Evolutionary conservation across 176 grass and related monocot genomes (phyloP).

Genomic region (Carex pumila): DNA sequence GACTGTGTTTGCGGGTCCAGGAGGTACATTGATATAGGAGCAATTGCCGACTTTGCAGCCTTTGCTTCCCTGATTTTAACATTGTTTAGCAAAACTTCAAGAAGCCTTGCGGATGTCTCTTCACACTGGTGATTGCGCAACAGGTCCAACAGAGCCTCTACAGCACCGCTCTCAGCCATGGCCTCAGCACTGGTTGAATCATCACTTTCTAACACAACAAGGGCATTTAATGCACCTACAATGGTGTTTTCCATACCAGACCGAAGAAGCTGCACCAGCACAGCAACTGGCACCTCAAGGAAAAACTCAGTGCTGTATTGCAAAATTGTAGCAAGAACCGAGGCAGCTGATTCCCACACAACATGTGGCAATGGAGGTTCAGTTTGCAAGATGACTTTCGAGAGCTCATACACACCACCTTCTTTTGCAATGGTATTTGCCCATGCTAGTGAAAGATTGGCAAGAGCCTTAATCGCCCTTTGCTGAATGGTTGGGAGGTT

Average conservation of each 20-base stretch:
- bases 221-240: constrained; percentile 89
- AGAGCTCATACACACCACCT: constrained; percentile 93
- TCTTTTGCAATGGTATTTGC: constrained; percentile 99
- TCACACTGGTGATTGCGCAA: constrained; percentile 93
- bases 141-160: constrained; percentile 88
- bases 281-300: constrained; percentile 94
- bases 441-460: constrained; percentile 84
- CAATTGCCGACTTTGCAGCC: constrained; percentile 94
- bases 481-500: constrained; percentile 82
- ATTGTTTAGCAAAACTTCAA: constrained; percentile 94
- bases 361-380: constrained; percentile 93
- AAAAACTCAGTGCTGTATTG: constrained; percentile 99
- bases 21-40: constrained; percentile 99
- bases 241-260: constrained; percentile 90
- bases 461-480: constrained; percentile 94
- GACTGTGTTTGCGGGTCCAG: constrained; percentile 96
- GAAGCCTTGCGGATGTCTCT: constrained; percentile 95
- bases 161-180: constrained; percentile 97
- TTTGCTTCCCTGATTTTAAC: constrained; percentile 96
- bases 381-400: constrained; percentile 87
- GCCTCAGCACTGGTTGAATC: constrained; percentile 98
- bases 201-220: constrained; percentile 97
- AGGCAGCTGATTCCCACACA: constrained; percentile 96
- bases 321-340: constrained; percentile 88
- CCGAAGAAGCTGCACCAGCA: constrained; percentile 81